Evolutionary conservation across 2,329 filamentous ascomycete species (phyloP).

Genomic region (Beauveria asiatica): DNA sequence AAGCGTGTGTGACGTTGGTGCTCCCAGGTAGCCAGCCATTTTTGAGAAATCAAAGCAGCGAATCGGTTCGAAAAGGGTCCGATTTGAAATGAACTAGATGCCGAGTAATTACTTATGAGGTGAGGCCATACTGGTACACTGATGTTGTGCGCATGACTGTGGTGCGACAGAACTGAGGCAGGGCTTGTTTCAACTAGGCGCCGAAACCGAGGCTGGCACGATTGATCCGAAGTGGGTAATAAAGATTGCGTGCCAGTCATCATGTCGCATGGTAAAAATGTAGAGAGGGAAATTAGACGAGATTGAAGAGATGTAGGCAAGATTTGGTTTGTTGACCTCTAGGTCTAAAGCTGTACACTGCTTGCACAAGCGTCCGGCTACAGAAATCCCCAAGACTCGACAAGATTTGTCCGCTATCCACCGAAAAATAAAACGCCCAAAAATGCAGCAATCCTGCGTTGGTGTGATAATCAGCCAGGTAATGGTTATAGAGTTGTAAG

Average conservation of each 20-base stretch:
- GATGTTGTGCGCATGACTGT: neutral
- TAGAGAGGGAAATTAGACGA: neutral
- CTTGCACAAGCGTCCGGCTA: conserved; percentile 1
- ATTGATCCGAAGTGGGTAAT: no score
- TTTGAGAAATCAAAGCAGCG: neutral
- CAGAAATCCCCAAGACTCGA: neutral
- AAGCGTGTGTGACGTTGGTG: neutral
- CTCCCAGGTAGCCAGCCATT: neutral
- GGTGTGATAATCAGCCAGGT: conserved; percentile 1
- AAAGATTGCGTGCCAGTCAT: neutral
- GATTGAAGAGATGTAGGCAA: neutral
- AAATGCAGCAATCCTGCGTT: neutral
- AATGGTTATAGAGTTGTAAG: neutral
- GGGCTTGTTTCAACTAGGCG: conserved; percentile 2
- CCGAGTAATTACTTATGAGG: neutral
- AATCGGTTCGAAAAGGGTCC: no score
- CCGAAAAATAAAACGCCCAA: conserved; percentile 1
- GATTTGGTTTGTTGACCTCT: neutral
- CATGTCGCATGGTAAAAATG: neutral
- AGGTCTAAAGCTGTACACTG: neutral
- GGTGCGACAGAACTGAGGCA: conserved; percentile 4
- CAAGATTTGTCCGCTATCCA: neutral
- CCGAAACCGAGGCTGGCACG: neutral
- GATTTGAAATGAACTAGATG: neutral
- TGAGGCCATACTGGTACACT: neutral